A percentile compares a stretch with the other conserved stretches of the same genome.
Evolutionary conservation across 306 rosid genomes (phyloP).

Genomic region (Castanopsis chinensis): DNA sequence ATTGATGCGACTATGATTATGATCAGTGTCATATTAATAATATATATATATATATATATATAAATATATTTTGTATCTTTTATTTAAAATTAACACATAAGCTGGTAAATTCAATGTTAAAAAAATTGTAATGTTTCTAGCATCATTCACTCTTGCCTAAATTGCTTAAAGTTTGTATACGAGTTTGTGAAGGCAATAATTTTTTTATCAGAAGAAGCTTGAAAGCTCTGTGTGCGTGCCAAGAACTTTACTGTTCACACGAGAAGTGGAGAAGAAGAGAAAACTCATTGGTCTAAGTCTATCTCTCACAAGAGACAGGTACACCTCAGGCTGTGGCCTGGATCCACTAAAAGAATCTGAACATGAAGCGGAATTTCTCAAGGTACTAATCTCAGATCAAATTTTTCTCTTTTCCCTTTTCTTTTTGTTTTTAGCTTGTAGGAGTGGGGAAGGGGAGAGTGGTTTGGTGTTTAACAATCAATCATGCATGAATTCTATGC

Average conservation of each 20-base stretch:
- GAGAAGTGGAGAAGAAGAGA: slow-evolving; percentile 72
- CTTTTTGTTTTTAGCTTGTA: too few relatives aligned
- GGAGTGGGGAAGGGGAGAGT: too few relatives aligned
- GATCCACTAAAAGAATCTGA: slow-evolving; percentile 52
- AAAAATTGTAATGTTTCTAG: too few relatives aligned
- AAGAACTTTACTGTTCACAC: slow-evolving; percentile 45
- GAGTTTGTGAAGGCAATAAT: slow-evolving; percentile 88
- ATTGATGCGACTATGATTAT: too few relatives aligned
- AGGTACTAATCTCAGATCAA: slow-evolving; percentile 32
- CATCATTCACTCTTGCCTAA: not conserved
- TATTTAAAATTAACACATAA: too few relatives aligned
- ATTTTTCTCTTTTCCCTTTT: not conserved
- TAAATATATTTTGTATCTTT: too few relatives aligned
- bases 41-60: not conserved
- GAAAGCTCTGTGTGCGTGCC: slow-evolving; percentile 31
- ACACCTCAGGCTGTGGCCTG: slow-evolving; percentile 37
- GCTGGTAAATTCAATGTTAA: too few relatives aligned
- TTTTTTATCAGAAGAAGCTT: slow-evolving; percentile 69
- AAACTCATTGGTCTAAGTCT: slow-evolving; percentile 61
- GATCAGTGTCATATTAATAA: too few relatives aligned
- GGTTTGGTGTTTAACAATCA: too few relatives aligned
- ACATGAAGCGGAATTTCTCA: slow-evolving; percentile 73
- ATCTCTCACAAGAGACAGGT: slow-evolving; percentile 67
- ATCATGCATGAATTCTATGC: not conserved
- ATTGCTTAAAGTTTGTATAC: slow-evolving; percentile 28